Conservation (phyloP, 352 stramenopile species). For the Halophytophthora polymorphica region DNA sequence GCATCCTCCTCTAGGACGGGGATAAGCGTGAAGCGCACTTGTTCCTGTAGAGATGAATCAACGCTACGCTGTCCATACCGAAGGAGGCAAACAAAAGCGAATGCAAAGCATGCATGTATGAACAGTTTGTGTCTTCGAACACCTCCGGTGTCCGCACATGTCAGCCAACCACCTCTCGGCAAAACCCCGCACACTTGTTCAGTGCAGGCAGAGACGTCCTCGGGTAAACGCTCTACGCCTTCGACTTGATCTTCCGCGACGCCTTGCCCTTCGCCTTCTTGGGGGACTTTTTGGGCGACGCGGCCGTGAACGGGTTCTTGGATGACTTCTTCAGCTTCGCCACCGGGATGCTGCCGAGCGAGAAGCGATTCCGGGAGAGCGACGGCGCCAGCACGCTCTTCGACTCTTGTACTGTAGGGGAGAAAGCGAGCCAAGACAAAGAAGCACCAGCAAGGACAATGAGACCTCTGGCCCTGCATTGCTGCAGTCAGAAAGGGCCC, state of each 20-base stretch:
- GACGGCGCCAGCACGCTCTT: conserved; percentile 63
- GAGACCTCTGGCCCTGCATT: not conserved
- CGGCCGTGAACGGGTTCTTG: conserved; percentile 70
- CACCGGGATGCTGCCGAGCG: conserved; percentile 70
- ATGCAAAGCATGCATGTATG: conserved; percentile 17
- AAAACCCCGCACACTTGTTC: no score
- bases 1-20: conserved; percentile 68
- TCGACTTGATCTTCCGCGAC: conserved; percentile 29
- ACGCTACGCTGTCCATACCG: conserved; percentile 1
- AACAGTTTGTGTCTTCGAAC: conserved; percentile 7
- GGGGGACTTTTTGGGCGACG: conserved; percentile 22
- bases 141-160: conserved; percentile 1
- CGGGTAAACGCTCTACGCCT: conserved; percentile 11
- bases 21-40: no score
- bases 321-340: conserved; percentile 77
- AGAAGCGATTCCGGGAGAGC: conserved; percentile 72
- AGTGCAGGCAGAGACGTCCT: no score
- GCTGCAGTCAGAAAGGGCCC: no score
- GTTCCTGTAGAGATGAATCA: not conserved
- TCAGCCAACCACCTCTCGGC: not conserved
- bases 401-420: conserved; percentile 35
- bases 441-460: conserved; percentile 4
- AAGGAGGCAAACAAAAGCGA: conserved; percentile 4
- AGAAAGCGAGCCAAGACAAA: not conserved
- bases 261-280: conserved; percentile 22